phyloP scores from a whole-genome alignment of 2,329 filamentous ascomycete genomes.

The Phialocephala subalpina region DNA sequence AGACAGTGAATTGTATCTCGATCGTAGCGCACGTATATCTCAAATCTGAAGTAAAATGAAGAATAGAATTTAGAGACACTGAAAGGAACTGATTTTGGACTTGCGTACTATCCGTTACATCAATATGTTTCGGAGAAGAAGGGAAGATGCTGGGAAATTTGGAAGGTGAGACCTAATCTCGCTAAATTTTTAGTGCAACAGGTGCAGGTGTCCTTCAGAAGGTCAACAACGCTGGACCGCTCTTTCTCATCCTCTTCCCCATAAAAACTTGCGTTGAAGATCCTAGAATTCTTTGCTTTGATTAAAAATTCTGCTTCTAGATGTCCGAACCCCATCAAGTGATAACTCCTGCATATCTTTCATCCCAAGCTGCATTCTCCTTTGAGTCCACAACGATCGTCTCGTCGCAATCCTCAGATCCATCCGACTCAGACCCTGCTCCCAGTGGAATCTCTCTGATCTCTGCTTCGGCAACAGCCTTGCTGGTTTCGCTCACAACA shows the following conservation, averaged over 20 bases:
- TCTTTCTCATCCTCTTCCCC: not conserved
- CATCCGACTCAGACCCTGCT: not conserved
- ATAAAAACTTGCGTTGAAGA: not conserved
- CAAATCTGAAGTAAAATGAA: too few relatives aligned
- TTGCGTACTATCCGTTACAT: too few relatives aligned
- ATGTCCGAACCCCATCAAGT: not conserved
- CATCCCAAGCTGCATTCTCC: not conserved
- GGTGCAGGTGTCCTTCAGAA: too few relatives aligned
- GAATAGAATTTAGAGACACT: too few relatives aligned
- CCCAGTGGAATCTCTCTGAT: not conserved
- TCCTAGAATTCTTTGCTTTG: not conserved
- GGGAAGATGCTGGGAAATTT: too few relatives aligned
- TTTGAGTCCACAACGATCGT: not conserved
- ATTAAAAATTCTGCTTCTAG: not conserved
- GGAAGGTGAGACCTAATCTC: not conserved
- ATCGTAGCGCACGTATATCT: too few relatives aligned
- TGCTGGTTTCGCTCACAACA: not conserved
- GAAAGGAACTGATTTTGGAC: too few relatives aligned
- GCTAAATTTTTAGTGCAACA: not conserved
- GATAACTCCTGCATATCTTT: not conserved
- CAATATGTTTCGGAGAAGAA: too few relatives aligned
- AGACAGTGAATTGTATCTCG: too few relatives aligned
- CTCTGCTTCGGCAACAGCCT: not conserved
- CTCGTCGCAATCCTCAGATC: not conserved
- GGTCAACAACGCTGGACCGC: not conserved